These are phyloP conservation scores for Fusarium nurragi DNA, from an alignment of 2,329 filamentous ascomycete species.

Conservation along the genomic window DNA sequence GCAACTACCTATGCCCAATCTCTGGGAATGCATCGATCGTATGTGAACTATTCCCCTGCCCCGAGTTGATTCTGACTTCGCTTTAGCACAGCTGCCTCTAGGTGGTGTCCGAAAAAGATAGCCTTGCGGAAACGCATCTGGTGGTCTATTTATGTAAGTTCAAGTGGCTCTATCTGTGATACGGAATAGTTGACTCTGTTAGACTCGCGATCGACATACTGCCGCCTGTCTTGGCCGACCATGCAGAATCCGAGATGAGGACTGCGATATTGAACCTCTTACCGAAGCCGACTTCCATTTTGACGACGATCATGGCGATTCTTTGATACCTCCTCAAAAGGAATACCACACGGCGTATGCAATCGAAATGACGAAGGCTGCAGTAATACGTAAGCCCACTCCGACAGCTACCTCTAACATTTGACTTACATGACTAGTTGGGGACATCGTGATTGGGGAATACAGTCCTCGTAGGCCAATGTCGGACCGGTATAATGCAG, in stretches of 20 bases:
- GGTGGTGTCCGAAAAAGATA: not conserved
- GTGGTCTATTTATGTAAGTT: slow-evolving; percentile 36
- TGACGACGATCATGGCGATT: slow-evolving; percentile 1
- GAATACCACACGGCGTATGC: slow-evolving; percentile 23
- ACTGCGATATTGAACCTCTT: slow-evolving; percentile 30
- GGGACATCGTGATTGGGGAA: slow-evolving; percentile 32
- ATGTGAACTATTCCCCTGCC: rapidly evolving
- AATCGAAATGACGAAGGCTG: slow-evolving; percentile 11
- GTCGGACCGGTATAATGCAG: not conserved
- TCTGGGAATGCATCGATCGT: slow-evolving; percentile 34
- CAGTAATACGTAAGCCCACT: slow-evolving; percentile 14
- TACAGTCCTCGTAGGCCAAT: slow-evolving; percentile 27
- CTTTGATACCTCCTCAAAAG: slow-evolving; percentile 10
- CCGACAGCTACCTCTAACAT: rapidly evolving
- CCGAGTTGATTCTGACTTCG: rapidly evolving
- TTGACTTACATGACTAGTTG: slow-evolving; percentile 5
- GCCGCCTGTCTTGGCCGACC: slow-evolving; percentile 30
- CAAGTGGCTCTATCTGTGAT: rapidly evolving
- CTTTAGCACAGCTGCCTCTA: not conserved
- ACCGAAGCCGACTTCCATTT: slow-evolving; percentile 19
- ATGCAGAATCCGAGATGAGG: slow-evolving; percentile 35
- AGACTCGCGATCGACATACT: slow-evolving; percentile 33
- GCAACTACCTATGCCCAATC: slow-evolving; percentile 32
- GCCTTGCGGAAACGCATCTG: slow-evolving; percentile 30
- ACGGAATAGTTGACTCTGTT: rapidly evolving